phyloP scores from a whole-genome alignment of 2,329 filamentous ascomycete genomes.

The Fonsecaea multimorphosa region DNA sequence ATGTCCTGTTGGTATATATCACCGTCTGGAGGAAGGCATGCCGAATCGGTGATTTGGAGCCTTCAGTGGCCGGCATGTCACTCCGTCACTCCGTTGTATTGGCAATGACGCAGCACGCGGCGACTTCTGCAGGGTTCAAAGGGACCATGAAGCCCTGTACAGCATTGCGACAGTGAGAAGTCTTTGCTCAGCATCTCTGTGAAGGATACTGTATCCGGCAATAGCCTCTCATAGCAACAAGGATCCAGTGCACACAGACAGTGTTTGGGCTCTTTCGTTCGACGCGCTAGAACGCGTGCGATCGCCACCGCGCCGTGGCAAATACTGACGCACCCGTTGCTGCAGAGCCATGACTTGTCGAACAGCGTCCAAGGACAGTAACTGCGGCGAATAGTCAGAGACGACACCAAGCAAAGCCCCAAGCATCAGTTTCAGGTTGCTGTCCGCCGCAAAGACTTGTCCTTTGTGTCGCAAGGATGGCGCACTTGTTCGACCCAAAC shows the following conservation, averaged over 20 bases:
- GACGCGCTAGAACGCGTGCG: background rate
- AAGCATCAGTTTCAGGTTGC: background rate
- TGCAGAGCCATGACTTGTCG: background rate
- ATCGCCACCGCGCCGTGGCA: background rate
- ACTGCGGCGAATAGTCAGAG: background rate
- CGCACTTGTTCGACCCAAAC: background rate
- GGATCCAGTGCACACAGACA: background rate
- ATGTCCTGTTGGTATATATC: background rate
- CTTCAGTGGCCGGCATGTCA: conserved; percentile 8
- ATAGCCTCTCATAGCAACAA: background rate
- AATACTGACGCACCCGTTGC: background rate
- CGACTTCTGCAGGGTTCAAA: background rate
- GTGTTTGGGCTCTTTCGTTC: background rate
- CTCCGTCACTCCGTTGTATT: conserved; percentile 13
- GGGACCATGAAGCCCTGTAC: background rate
- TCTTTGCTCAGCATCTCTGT: background rate
- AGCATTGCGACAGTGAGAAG: background rate
- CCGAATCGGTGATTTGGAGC: background rate
- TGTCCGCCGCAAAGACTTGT: background rate
- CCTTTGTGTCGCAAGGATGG: background rate
- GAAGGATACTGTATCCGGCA: background rate
- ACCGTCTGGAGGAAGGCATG: conserved; percentile 1
- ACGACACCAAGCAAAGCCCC: background rate
- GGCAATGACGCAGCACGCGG: conserved; percentile 6
- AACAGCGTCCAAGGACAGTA: background rate